phyloP scores from a whole-genome alignment of 305 asterid species.

The Stenogyne calaminthoides region DNA sequence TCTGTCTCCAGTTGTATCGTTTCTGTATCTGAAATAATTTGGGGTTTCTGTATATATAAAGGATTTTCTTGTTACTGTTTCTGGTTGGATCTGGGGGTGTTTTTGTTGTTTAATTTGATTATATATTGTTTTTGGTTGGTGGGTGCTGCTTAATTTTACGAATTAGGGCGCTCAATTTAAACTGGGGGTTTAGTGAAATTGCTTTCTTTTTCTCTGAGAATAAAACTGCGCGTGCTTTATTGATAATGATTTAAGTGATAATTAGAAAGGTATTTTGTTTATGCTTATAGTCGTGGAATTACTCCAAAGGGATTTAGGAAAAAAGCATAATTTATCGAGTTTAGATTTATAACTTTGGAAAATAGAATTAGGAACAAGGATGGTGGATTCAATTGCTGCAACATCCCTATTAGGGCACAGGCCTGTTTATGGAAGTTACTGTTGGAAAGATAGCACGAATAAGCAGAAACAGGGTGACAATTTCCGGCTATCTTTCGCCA shows the following conservation, averaged over 20 bases:
- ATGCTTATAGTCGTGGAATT: neutral
- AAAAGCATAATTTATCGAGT: conserved; percentile 7
- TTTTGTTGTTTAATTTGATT: conserved; percentile 17
- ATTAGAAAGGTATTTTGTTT: neutral
- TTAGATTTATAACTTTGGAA: neutral
- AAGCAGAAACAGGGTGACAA: conserved; percentile 38
- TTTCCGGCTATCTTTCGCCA: conserved; percentile 39
- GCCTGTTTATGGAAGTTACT: conserved; percentile 48
- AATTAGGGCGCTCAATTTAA: conserved; percentile 39
- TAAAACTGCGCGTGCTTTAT: conserved; percentile 24
- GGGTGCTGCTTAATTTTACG: conserved; percentile 32
- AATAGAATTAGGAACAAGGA: conserved; percentile 37
- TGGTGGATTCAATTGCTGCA: conserved; percentile 78
- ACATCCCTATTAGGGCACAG: conserved; percentile 63
- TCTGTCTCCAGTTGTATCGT: too few species aligned
- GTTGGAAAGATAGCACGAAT: conserved; percentile 40
- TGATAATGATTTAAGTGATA: conserved; percentile 12
- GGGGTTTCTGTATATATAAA: conserved; percentile 30
- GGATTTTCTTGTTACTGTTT: conserved; percentile 4
- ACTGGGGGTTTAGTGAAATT: conserved; percentile 41
- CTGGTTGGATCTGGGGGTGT: conserved; percentile 29
- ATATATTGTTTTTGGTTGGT: conserved; percentile 30
- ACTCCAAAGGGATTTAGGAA: conserved; percentile 8
- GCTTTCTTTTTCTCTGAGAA: conserved; percentile 27
- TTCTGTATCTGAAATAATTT: conserved; percentile 31